Base-by-base conservation (phyloP, 192 early-diverging fungal genomes). In the Backusella morwellensis region DNA sequence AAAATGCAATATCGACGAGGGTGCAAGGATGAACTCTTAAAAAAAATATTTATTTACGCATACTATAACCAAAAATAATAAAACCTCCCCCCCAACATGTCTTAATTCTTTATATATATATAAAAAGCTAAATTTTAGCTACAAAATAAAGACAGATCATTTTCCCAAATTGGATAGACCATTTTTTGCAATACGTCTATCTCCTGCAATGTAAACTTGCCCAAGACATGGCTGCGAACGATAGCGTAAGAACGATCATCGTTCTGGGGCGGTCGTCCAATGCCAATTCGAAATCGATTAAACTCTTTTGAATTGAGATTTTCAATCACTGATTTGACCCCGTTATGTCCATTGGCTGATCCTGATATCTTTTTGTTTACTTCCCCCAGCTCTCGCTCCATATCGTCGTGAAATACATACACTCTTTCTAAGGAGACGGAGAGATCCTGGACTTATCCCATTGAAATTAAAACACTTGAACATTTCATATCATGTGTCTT, bases 261-360 rank as follows among this genome's bases (percentile, higher is more conserved):
- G 19, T 76, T 74, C 12, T 35, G 36, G 3, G 77, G 59, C 0
- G 93, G 91, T 15, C 92, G 82, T 21, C 90, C 92, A 73, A 93
- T 91, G 9, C 93, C 92, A 54, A 95, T 84, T 4, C 93, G 81
- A 6, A 92, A 70, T 9, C 92, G 81, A 12, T 56, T 72, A 70
- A 92, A 94, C 12, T 88, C 84, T 68, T 86, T 67, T 0, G 88
- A 86, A 5, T 76, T 66, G 1, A 93, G 71, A 32, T 75, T 35
- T 15, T 88, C 82, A 34, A 86, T 88, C 6, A 90, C 85, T 0
- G 93, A 95, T 70, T 90, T 90, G 59, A 93, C 77, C 0, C 93
- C 92, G 73, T 95, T 95, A 63, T 95, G 93, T 21, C 93, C 93
- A 59, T 88, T 90, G 21, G 91, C 88, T 44, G 89, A 91, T 4